Evolutionary conservation across 2,329 filamentous ascomycete genomes (phyloP), one percentile per base, ranked within the genome.

Genomic region (Verticillium klebahnii): DNA sequence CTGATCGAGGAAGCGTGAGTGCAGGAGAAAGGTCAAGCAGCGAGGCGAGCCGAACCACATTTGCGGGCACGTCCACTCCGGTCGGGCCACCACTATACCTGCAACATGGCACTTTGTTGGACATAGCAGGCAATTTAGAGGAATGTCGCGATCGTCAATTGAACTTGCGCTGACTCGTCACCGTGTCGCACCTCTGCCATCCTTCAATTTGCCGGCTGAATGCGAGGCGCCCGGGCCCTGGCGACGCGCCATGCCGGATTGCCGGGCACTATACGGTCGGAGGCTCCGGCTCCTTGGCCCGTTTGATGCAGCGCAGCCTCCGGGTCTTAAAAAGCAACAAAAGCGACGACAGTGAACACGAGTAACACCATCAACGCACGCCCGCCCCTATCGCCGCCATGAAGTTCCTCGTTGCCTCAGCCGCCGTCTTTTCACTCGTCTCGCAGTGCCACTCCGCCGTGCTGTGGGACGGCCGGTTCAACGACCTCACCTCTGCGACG

Each of bases 401-500:
- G 55, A 57, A 37, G 55, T 37, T 37, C 17, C 34, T 37, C 31
- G 32, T 23, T 25, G 32, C 55, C 34, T 36, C 55, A 25, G 37
- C 32, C 32, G 55, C 55, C 32, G 31, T 19, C n/a, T 15, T 57
- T 17, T 57, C 55, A 9, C 32, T 57, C 29, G 31, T 58, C 56
- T 58, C 36, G 36, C 56, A 58, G 34, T 37, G 32, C 50, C 63
- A 65, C 36, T 59, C 61, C 55, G 64, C 60, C 36, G 60, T 87
- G 59, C 72, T 87, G 31, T 89, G 87, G 87, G 86, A 89, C 71
- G 87, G 87, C 32, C 83, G 86, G 58, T 86, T 89, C 78, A 89
- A 89, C 72, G 81, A 85, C 61, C 75, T 87, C 66, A 74, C 76
- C 17, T 77, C 81, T 9, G 79, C 79, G 52, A 68, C 78, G 2